These are phyloP conservation scores for Leccinum solheimii DNA, from an alignment of 1,284 basidiomycete species.

Conservation along the genomic window DNA sequence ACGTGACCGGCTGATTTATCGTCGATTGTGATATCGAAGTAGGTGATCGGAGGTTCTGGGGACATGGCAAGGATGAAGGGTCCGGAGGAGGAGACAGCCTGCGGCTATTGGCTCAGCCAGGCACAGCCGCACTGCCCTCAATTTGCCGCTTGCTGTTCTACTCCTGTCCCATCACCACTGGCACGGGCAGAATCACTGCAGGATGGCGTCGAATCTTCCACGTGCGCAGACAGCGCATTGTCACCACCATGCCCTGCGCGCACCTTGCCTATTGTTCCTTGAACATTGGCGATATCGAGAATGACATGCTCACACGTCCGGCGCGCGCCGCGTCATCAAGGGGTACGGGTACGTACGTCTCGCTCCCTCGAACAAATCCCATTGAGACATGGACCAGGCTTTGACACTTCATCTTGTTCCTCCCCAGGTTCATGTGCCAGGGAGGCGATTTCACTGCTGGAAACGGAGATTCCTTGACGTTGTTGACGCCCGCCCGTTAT, in stretches of 20 bases:
- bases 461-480: conserved; percentile 45
- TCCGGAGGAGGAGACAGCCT: not conserved
- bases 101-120: no score
- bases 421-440: conserved; percentile 71
- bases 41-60: conserved; percentile 51
- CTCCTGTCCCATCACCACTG: no score
- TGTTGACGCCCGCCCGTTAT: no score
- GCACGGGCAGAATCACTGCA: no score
- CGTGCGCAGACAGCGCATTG: no score
- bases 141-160: no score
- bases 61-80: conserved; percentile 19
- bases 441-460: conserved; percentile 76
- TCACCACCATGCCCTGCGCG: no score
- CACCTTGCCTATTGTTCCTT: no score
- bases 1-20: conserved; percentile 67
- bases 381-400: conserved; percentile 18
- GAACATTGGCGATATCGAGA: no score
- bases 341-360: conserved; percentile 47
- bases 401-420: conserved; percentile 16
- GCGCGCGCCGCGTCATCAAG: conserved; percentile 72
- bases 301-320: no score
- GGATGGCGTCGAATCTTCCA: no score
- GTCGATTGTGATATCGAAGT: conserved; percentile 84
- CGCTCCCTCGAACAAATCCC: conserved; percentile 16
- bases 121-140: no score